Evolutionary conservation across 2,329 filamentous ascomycete species (phyloP).

Genomic region (Curvularia lunata): DNA sequence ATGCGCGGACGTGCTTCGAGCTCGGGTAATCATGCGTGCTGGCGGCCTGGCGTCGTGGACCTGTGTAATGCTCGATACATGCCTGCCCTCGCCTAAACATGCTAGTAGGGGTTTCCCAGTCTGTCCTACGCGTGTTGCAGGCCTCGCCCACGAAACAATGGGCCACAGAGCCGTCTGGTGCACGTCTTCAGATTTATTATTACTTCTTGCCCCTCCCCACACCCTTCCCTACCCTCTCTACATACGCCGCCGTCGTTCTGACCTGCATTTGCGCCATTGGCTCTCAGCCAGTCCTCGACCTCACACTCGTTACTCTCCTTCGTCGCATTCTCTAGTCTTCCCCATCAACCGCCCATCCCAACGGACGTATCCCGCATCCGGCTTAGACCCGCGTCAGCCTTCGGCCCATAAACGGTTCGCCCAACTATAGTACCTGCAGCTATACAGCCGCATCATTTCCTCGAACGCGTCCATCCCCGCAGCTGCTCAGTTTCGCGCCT

Average conservation of each 20-base stretch:
- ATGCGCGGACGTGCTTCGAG: conserved; percentile 20
- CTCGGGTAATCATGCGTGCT: conserved; percentile 33
- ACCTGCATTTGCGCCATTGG: conserved; percentile 32
- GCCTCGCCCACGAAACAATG: conserved; percentile 42
- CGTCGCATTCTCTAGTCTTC: conserved; percentile 12
- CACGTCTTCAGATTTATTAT: conserved; percentile 44
- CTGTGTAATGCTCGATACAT: conserved; percentile 35
- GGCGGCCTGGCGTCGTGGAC: conserved; percentile 29
- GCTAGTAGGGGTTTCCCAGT: conserved; percentile 32
- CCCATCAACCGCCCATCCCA: conserved; percentile 23
- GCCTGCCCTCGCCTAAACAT: conserved; percentile 41
- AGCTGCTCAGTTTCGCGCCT: conserved; percentile 32
- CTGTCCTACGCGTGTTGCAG: conserved; percentile 44
- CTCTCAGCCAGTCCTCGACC: conserved; percentile 28
- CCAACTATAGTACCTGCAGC: conserved; percentile 23
- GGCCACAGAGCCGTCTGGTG: conserved; percentile 37
- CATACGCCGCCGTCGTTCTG: conserved; percentile 25
- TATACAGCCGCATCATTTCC: conserved; percentile 28
- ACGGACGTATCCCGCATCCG: conserved; percentile 21
- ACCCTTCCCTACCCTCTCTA: conserved; percentile 24
- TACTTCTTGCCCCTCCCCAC: conserved; percentile 41
- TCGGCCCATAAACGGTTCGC: conserved; percentile 31
- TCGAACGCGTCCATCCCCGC: conserved; percentile 42
- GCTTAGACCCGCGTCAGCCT: conserved; percentile 40
- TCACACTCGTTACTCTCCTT: conserved; percentile 26